These are phyloP conservation scores for Globisporangium spiculum DNA, from an alignment of 352 stramenopile genomes.

Conservation along the genomic window DNA sequence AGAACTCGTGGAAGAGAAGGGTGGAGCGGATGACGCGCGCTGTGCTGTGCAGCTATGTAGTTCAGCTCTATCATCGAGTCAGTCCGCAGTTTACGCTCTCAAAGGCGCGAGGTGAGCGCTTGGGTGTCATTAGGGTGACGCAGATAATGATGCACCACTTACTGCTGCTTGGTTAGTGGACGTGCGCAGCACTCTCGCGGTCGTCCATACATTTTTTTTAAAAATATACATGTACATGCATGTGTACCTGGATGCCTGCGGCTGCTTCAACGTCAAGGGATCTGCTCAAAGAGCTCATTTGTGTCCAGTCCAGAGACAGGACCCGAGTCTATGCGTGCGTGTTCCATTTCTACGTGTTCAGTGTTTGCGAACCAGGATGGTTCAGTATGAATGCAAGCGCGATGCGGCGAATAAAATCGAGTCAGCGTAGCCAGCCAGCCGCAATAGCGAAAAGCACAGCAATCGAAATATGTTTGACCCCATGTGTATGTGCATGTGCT, in stretches of 20 bases:
- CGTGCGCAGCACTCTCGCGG: not conserved
- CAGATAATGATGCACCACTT: not conserved
- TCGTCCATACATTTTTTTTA: not conserved
- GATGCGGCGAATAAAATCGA: slow-evolving; percentile 3
- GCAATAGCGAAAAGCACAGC: not conserved
- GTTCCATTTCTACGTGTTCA: slow-evolving; percentile 9
- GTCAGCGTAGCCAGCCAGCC: not conserved
- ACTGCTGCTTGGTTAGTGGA: not conserved
- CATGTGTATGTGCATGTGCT: not conserved
- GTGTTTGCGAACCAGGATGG: not conserved
- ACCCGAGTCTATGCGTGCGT: slow-evolving; percentile 2
- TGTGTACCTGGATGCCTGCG: not conserved
- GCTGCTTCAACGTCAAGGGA: not conserved
- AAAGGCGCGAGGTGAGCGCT: not conserved
- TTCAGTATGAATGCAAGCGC: not conserved
- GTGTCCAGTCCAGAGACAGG: not conserved
- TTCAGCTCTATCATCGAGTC: not conserved
- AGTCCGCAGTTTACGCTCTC: not conserved
- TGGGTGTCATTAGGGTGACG: not conserved
- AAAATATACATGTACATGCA: not conserved
- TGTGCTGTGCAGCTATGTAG: not conserved
- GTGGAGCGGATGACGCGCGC: not conserved
- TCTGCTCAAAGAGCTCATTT: not conserved
- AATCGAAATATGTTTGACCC: not conserved
- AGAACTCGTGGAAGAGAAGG: not conserved